Percentiles rank a stretch among this genome's conserved stretches.
Conservation (phyloP, 2,329 filamentous ascomycete genomes). For the Pseudogymnoascus sp. region DNA sequence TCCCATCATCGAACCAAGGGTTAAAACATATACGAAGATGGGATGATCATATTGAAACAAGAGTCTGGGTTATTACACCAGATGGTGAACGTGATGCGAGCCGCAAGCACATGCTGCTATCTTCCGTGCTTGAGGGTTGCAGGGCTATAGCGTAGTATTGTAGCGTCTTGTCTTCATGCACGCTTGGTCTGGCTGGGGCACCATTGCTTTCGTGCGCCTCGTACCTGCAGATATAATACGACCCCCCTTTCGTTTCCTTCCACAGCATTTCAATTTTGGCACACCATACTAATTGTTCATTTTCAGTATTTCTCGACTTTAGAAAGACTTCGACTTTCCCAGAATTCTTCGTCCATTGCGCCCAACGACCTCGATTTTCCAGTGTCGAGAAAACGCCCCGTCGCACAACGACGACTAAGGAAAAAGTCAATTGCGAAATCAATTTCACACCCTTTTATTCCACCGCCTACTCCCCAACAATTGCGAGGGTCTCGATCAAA, state of each 20-base stretch:
- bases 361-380: conserved; percentile 21
- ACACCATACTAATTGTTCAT: conserved; percentile 11
- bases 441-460: neutral
- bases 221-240: conserved; percentile 11
- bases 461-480: conserved; percentile 14
- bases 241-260: conserved; percentile 10
- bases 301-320: conserved; percentile 63
- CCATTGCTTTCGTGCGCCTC: neutral
- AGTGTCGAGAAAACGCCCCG: neutral
- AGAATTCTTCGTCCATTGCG: conserved; percentile 33
- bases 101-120: neutral
- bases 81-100: neutral
- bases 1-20: neutral
- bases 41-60: conserved; percentile 7
- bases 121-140: neutral
- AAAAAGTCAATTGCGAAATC: conserved; percentile 1
- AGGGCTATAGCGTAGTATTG: conserved; percentile 3
- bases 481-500: conserved; percentile 24
- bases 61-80: neutral
- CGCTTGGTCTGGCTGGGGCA: neutral
- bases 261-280: conserved; percentile 55
- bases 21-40: neutral
- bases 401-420: conserved; percentile 21
- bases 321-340: conserved; percentile 60
- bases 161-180: conserved; percentile 8